A percentile compares a stretch with the other conserved stretches of the same genome.
These are phyloP conservation scores for Ascocoryne sarcoides DNA, from an alignment of 2,329 filamentous ascomycete species.

Conservation along the genomic window DNA sequence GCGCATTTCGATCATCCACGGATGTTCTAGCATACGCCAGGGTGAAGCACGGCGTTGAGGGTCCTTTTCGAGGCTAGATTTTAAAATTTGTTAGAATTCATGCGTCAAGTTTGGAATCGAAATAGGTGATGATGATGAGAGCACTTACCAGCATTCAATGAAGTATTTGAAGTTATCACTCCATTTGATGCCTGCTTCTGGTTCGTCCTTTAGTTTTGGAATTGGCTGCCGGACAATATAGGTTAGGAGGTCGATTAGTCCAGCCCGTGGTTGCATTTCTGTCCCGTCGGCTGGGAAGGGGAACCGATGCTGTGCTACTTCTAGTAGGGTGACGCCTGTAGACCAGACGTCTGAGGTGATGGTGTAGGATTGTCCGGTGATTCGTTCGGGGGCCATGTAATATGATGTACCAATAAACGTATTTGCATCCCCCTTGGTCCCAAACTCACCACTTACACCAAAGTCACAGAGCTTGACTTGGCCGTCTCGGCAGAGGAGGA, in stretches of 20 bases:
- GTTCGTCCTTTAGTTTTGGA: constrained; percentile 91
- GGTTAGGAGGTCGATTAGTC: constrained; percentile 70
- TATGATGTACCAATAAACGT: constrained; percentile 98
- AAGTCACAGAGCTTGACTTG: constrained; percentile 98
- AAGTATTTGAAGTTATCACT: constrained; percentile 98
- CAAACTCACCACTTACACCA: constrained; percentile 94
- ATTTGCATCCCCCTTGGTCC: constrained; percentile 96
- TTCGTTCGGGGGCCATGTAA: constrained; percentile 98
- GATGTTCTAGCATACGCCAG: constrained; percentile 98
- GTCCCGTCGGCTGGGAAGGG: constrained; percentile 42
- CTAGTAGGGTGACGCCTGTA: constrained; percentile 89
- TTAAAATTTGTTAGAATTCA: too few species aligned
- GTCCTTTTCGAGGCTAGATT: constrained; percentile 94
- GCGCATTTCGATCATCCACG: constrained; percentile 97
- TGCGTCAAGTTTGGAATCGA: too few species aligned
- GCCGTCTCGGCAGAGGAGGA: constrained; percentile 82
- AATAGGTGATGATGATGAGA: too few species aligned
- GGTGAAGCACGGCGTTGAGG: constrained; percentile 78
- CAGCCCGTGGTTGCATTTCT: constrained; percentile 7
- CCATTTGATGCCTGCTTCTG: constrained; percentile 82
- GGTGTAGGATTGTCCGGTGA: constrained; percentile 94
- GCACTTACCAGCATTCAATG: constrained; percentile 92
- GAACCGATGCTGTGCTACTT: constrained; percentile 98
- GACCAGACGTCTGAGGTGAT: constrained; percentile 99
- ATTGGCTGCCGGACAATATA: constrained; percentile 97